These are phyloP conservation scores for Aspergillus flavus DNA, from an alignment of 2,329 filamentous ascomycete genomes.

Conservation along the genomic window DNA sequence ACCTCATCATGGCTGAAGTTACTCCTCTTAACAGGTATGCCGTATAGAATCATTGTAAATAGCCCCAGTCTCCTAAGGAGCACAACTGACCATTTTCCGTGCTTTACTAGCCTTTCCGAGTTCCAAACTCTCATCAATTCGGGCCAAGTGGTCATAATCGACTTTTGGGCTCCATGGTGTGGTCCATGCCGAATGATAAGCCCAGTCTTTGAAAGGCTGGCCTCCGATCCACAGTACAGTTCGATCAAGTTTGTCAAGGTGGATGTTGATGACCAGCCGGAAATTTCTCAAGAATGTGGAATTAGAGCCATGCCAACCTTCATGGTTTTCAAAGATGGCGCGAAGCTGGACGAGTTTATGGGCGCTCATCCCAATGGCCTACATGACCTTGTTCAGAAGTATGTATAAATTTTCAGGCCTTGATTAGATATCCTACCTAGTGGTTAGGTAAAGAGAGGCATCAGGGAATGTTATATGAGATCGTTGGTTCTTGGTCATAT, in stretches of 20 bases:
- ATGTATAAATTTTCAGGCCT: background rate
- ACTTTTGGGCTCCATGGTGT: background rate
- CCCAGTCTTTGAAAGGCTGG: background rate
- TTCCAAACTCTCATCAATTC: background rate
- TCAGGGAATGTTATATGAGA: background rate
- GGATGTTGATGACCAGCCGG: background rate
- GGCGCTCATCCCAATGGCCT: background rate
- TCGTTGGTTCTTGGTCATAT: background rate
- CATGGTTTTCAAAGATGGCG: background rate
- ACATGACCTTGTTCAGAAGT: accelerated
- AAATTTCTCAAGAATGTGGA: background rate
- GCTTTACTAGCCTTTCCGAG: background rate
- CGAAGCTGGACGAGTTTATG: background rate
- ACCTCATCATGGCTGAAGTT: background rate
- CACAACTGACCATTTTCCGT: background rate
- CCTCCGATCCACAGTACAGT: background rate
- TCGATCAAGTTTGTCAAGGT: background rate
- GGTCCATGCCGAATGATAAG: background rate
- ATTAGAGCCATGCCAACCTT: background rate
- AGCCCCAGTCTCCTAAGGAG: background rate
- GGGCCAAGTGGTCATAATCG: background rate
- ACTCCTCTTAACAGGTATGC: background rate
- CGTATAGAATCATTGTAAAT: background rate
- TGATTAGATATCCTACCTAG: background rate
- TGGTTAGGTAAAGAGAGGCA: background rate